These are phyloP conservation scores for Ceratocystis destructans DNA, from an alignment of 2,329 filamentous ascomycete species.

Conservation along the genomic window DNA sequence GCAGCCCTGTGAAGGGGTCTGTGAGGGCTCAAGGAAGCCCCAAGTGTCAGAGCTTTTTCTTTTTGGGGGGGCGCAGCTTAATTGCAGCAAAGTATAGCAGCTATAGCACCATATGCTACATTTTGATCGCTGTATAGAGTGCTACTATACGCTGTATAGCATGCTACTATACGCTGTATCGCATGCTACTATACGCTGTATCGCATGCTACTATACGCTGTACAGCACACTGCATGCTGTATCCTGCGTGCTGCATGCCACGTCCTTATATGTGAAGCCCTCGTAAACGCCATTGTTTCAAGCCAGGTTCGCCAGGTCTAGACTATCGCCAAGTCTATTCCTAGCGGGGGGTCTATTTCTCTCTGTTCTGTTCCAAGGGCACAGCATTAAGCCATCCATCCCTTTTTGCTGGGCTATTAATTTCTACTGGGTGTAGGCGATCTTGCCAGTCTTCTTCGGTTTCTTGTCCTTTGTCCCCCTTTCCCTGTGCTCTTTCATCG, in stretches of 20 bases:
- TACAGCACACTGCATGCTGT: too few species aligned
- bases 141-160: too few species aligned
- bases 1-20: not conserved
- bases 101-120: not conserved
- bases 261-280: not conserved
- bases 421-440: not conserved
- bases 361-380: constrained; percentile 1
- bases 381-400: not conserved
- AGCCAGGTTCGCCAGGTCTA: not conserved
- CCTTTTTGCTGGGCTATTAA: not conserved
- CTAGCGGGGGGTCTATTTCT: not conserved
- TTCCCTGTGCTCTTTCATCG: not conserved
- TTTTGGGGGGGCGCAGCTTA: not conserved
- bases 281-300: constrained; percentile 12
- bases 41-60: not conserved
- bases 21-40: too few species aligned
- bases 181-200: too few species aligned
- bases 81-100: not conserved
- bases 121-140: too few species aligned
- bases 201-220: too few species aligned
- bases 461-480: not conserved
- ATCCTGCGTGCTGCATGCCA: too few species aligned
- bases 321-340: constrained; percentile 1
- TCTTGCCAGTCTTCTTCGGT: not conserved
- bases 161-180: too few species aligned